Evolutionary conservation across 164 flowering plant species (phyloP), one percentile per base, ranked within the genome.

Genomic region (Annona cherimola): DNA sequence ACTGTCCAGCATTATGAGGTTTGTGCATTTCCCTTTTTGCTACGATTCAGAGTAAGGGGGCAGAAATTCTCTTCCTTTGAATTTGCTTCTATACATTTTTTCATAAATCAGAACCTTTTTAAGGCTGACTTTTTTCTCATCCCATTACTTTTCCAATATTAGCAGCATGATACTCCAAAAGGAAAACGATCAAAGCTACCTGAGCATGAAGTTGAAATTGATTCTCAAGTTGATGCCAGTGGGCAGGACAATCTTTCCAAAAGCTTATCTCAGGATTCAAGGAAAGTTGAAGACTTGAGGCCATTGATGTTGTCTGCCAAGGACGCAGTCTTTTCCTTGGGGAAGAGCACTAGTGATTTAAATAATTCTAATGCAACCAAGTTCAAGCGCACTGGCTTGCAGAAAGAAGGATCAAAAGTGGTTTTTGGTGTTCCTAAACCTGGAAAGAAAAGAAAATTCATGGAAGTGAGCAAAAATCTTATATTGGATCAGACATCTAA

Each of bases 401-500:
- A 83, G 81, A 90, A 85, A 80, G 95, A 84, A 82, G 95, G 93
- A 70, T 86, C 97, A 5, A 82, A 81, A 83, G 90, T 88, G 70
- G 74, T 93, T 76, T 86, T 87, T 82, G 98, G 99, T 59, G 86
- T 93, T 76, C 98, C 99, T 5, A 93, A 88, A 80, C 98, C 98
- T 65, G 99, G 98, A 63, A 96, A 90, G 84, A 96, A 89, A 78
- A 84, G 90, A 73, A 96, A 96, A 73, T 92, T 96, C 74, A 90
- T 96, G 99, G 99, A 93, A 16, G 99, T 93, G 4, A 92, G 99
- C 88, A 92, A 90, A 79, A 97, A 96, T 72, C 88, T 85, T 81
- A 88, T 84, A 77, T 78, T 85, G 66, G 88, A 85, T 70, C 74
- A 69, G 9, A 77, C 79, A 72, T 73, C 71, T 9, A 87, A 86